Percentiles rank a stretch among this genome's conserved stretches.
phyloP scores from a whole-genome alignment of 1,284 basidiomycete genomes.

The Anthracocystis panici-leucophaei region DNA sequence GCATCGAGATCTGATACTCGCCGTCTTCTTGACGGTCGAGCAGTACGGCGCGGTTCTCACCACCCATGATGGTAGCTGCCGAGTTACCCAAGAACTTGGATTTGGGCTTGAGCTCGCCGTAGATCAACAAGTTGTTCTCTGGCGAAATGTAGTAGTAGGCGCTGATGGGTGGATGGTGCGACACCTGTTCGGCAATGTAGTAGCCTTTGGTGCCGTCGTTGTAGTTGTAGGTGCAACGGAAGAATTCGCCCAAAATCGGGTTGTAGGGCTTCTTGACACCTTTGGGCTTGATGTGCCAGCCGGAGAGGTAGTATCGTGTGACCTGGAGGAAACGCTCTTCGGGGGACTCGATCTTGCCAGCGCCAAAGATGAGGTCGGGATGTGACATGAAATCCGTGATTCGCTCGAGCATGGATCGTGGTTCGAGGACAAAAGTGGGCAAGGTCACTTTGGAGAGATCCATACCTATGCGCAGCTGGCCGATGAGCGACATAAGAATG shows the following conservation, averaged over 20 bases:
- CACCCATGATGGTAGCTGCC: conserved; percentile 79
- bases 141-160: conserved; percentile 97
- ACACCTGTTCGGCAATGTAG: conserved; percentile 94
- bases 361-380: conserved; percentile 95
- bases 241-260: conserved; percentile 96
- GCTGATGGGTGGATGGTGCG: conserved; percentile 93
- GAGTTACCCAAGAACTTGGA: conserved; percentile 93
- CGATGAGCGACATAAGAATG: conserved; percentile 75
- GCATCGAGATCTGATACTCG: conserved; percentile 67
- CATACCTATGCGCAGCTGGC: conserved; percentile 91
- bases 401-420: conserved; percentile 68
- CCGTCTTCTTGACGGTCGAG: conserved; percentile 65
- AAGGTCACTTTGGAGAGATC: conserved; percentile 89
- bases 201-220: conserved; percentile 89
- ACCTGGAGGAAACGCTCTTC: conserved; percentile 93
- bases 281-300: conserved; percentile 99
- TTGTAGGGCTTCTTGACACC: conserved; percentile 99
- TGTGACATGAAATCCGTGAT: conserved; percentile 95
- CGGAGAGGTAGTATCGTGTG: conserved; percentile 94
- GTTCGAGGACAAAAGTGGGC: conserved; percentile 69
- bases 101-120: conserved; percentile 95
- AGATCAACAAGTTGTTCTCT: conserved; percentile 81
- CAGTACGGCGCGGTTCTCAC: conserved; percentile 77
- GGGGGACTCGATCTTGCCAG: conserved; percentile 80
- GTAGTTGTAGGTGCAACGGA: conserved; percentile 95